Percentiles rank a stretch among this genome's conserved stretches.
Conservation (phyloP, 345 rosid species). For the Gossypium ekmanianum region DNA sequence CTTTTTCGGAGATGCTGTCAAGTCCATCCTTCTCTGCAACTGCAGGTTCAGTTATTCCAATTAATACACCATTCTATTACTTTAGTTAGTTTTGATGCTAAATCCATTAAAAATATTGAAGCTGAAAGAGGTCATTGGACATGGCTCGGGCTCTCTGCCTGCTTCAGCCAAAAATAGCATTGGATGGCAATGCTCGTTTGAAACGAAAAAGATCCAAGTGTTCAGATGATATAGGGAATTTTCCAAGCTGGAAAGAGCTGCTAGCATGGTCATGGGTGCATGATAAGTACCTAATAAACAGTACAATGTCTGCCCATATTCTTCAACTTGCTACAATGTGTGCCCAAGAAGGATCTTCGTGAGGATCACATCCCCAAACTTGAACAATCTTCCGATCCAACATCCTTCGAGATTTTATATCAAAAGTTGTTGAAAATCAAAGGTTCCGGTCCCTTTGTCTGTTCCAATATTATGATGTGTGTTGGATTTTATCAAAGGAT, state of each 20-base stretch:
- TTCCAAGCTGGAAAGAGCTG: neutral
- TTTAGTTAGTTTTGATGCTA: no score
- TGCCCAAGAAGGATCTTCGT: conserved; percentile 17
- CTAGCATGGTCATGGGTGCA: neutral
- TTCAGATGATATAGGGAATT: neutral
- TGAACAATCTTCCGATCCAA: conserved; percentile 8
- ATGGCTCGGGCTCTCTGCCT: neutral
- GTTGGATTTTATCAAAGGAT: conserved; percentile 39
- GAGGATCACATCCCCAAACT: conserved; percentile 13
- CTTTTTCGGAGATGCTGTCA: conserved; percentile 51
- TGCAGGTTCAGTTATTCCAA: conserved; percentile 16
- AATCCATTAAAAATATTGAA: neutral
- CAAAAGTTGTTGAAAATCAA: conserved; percentile 13
- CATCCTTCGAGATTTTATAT: neutral
- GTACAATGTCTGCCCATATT: neutral
- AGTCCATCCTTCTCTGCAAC: conserved; percentile 47
- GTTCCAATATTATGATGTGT: conserved; percentile 40
- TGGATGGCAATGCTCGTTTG: neutral
- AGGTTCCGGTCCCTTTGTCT: conserved; percentile 40
- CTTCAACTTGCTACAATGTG: conserved; percentile 26
- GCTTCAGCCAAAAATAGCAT: neutral
- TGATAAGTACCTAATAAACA: neutral
- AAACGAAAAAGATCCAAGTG: neutral
- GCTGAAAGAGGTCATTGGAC: neutral
- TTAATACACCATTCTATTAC: no score